A percentile compares a stretch with the other conserved stretches of the same genome.
phyloP scores from a whole-genome alignment of 768 basidiomycete species.

The Suillus paluster region DNA sequence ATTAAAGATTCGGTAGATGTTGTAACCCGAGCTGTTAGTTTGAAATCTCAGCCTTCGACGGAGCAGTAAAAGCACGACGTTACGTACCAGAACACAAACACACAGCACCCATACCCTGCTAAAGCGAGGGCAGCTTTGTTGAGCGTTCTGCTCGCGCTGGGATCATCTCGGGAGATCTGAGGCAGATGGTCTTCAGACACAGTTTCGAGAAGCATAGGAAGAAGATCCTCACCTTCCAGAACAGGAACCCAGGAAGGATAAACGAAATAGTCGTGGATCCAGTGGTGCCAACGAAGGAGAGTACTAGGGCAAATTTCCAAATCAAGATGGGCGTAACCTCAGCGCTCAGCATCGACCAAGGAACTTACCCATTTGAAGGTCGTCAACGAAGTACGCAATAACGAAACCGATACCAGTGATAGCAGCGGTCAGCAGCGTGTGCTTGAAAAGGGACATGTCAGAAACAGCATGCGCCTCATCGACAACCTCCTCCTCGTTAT shows the following conservation, averaged over 20 bases:
- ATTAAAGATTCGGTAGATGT: conserved; percentile 68
- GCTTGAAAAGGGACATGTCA: conserved; percentile 73
- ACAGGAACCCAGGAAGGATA: conserved; percentile 91
- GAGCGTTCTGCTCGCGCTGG: conserved; percentile 54
- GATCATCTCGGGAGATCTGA: conserved; percentile 74
- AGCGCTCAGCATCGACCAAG: neutral
- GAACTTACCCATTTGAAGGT: conserved; percentile 73
- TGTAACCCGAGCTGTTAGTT: conserved; percentile 68
- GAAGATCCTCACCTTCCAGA: conserved; percentile 73
- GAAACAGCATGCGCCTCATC: conserved; percentile 54
- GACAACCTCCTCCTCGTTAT: conserved; percentile 49
- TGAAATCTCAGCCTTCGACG: neutral
- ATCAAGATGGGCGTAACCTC: conserved; percentile 15
- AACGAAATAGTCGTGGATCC: conserved; percentile 97
- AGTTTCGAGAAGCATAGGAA: conserved; percentile 15
- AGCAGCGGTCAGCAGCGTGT: conserved; percentile 66
- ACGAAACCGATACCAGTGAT: conserved; percentile 70
- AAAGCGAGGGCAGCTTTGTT: conserved; percentile 67
- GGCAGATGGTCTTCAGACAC: conserved; percentile 14
- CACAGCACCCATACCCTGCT: conserved; percentile 71
- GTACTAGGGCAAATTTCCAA: conserved; percentile 52
- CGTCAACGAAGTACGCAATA: conserved; percentile 78
- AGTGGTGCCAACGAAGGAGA: conserved; percentile 96
- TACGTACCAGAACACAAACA: conserved; percentile 89
- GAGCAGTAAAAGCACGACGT: conserved; percentile 2